Percentiles rank a stretch among this genome's conserved stretches.
These are phyloP conservation scores for Sextonia rubra DNA, from an alignment of 164 flowering plant genomes.

Conservation along the genomic window DNA sequence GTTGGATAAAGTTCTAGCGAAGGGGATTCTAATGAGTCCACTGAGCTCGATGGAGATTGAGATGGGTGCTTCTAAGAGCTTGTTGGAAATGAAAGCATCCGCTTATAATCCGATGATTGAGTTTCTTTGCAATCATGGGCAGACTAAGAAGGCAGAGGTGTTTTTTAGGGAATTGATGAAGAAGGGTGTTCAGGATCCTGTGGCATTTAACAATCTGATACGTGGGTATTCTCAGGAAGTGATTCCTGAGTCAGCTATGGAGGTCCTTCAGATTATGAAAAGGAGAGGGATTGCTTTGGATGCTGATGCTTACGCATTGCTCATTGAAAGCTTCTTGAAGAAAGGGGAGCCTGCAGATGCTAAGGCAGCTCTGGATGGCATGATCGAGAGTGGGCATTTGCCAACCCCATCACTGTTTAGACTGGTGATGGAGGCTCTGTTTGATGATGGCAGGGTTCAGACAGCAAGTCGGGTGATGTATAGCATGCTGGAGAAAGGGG, in stretches of 20 bases:
- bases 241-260: slow-evolving; percentile 60
- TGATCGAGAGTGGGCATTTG: slow-evolving; percentile 66
- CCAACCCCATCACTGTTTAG: slow-evolving; percentile 62
- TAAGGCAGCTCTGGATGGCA: slow-evolving; percentile 60
- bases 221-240: slow-evolving; percentile 79
- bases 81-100: slow-evolving; percentile 56
- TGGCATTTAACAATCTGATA: slow-evolving; percentile 68
- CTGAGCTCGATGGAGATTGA: slow-evolving; percentile 21
- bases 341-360: slow-evolving; percentile 90
- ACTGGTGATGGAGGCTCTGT: slow-evolving; percentile 63
- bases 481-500: slow-evolving; percentile 86
- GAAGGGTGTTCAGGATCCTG: slow-evolving; percentile 64
- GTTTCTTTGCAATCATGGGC: slow-evolving; percentile 65
- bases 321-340: slow-evolving; percentile 57
- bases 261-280: slow-evolving; percentile 71
- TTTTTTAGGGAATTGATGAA: slow-evolving; percentile 77
- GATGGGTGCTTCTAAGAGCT: slow-evolving; percentile 28
- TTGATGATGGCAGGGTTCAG: slow-evolving; percentile 73
- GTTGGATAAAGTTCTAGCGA: slow-evolving; percentile 70
- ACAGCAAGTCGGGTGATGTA: slow-evolving; percentile 92
- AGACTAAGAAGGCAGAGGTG: slow-evolving; percentile 62
- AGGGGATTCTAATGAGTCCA: slow-evolving; percentile 60
- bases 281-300: slow-evolving; percentile 57
- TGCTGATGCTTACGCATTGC: slow-evolving; percentile 42
- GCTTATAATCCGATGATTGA: slow-evolving; percentile 70